Base-by-base conservation (phyloP, 345 rosid genomes). In the Trapa bicornis region DNA sequence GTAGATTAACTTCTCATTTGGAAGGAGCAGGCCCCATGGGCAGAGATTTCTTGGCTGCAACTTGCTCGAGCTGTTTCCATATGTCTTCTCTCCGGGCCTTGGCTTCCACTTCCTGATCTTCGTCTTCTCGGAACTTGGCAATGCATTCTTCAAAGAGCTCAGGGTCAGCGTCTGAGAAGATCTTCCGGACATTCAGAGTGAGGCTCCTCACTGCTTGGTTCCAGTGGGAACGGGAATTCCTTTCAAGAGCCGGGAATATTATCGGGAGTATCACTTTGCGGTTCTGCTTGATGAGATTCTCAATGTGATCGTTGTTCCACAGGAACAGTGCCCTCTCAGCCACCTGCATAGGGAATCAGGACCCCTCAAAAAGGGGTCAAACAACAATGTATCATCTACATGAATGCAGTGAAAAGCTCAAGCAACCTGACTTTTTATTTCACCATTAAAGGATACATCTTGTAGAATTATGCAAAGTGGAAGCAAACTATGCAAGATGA, bases 221-320 rank as follows among this genome's bases (percentile, higher is more conserved):
- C 96, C 96, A 89, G 74, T 89, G 96, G 67, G 75, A 73, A 70
- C 80, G 82, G 7, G 88, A 79, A 74, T 86, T 90, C 81, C 75
- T 81, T 79, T 90, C 95, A 74, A 90, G 67, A 47, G 92, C 76
- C 0, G 89, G 86, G 73, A 87, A 84, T 74, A 90, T 86, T 64
- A 90, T 85, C 17, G 92, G 97, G 68, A 90, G 85, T 72, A 87
- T 86, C 53, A 84, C 86, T 37, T 75, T 83, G 67, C 89, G 83
- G 68, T 86, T 86, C 73, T 87, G 95, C 68, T 83, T 83, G 45
- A 87, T 87, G n/a, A 90, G 87, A 67, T 78, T 82, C 78, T 86
- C 95, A 0, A 90, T 87, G 75, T 87, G 92, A 77, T 90, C 92
- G 22, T 90, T 90, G 85, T 90, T 90, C 96, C 94, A 89, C 67